A percentile compares a stretch with the other conserved stretches of the same genome.
These are phyloP conservation scores for Aspergillus tanneri DNA, from an alignment of 2,329 filamentous ascomycete genomes.

Conservation along the genomic window DNA sequence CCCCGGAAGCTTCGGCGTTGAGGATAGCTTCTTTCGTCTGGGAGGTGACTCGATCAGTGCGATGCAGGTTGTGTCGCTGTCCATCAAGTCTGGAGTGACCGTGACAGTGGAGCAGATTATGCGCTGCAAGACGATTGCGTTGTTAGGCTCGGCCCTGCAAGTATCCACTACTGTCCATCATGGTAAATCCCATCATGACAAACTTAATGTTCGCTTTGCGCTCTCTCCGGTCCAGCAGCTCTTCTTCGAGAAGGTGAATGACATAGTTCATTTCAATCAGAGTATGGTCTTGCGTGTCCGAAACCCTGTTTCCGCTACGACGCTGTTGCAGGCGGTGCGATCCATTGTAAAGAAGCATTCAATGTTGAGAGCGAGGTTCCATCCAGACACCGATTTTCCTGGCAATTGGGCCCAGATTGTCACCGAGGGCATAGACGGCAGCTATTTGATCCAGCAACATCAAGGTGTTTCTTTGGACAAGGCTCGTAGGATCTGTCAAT, in stretches of 20 bases:
- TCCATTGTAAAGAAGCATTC: not conserved
- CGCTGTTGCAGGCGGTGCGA: not conserved
- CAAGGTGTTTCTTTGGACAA: not conserved
- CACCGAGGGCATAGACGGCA: not conserved
- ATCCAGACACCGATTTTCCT: not conserved
- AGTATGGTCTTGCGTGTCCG: not conserved
- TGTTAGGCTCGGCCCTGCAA: not conserved
- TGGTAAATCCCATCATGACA: not conserved
- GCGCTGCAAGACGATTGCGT: not conserved
- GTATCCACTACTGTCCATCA: not conserved
- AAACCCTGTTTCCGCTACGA: not conserved
- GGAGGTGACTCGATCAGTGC: slow-evolving; percentile 39
- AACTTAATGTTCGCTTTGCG: not conserved
- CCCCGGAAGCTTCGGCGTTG: slow-evolving; percentile 32
- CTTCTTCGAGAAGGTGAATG: not conserved
- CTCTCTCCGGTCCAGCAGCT: not conserved
- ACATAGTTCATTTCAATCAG: not conserved
- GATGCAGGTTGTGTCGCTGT: slow-evolving; percentile 30
- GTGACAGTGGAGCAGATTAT: slow-evolving; percentile 24
- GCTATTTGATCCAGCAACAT: not conserved
- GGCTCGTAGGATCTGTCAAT: not conserved
- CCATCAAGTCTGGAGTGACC: slow-evolving; percentile 16
- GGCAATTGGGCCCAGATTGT: not conserved
- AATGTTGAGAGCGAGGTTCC: not conserved
- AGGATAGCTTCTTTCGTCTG: slow-evolving; percentile 41